Evolutionary conservation across 2,329 filamentous ascomycete genomes (phyloP).

Genomic region (Zymoseptoria brevis): DNA sequence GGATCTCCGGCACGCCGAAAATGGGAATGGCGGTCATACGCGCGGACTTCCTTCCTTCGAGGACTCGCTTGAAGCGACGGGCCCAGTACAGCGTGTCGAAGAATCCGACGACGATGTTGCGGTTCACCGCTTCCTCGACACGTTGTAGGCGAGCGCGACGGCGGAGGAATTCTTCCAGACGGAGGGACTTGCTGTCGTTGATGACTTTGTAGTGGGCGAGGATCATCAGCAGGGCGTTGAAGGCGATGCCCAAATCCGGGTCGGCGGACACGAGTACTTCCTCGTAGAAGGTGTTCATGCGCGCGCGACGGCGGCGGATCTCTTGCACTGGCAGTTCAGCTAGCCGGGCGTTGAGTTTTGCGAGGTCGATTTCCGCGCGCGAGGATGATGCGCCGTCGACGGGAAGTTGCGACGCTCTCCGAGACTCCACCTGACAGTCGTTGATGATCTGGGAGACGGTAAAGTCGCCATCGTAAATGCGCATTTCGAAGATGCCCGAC

Average conservation of each 20-base stretch:
- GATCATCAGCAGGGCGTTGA: conserved; percentile 88
- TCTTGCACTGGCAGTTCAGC: conserved; percentile 63
- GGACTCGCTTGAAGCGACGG: conserved; percentile 67
- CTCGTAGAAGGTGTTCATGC: conserved; percentile 93
- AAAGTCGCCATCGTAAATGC: conserved; percentile 86
- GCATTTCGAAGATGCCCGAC: conserved; percentile 93
- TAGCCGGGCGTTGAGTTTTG: conserved; percentile 66
- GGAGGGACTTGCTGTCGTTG: conserved; percentile 91
- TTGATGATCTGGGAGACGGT: conserved; percentile 82
- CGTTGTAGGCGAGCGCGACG: conserved; percentile 83
- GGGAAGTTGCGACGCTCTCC: conserved; percentile 44
- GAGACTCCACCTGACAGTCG: conserved; percentile 56
- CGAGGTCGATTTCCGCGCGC: conserved; percentile 55
- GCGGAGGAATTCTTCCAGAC: conserved; percentile 87
- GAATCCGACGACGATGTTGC: conserved; percentile 85
- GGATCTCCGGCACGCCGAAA: conserved; percentile 80
- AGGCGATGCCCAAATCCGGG: conserved; percentile 79
- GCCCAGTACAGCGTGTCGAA: conserved; percentile 92
- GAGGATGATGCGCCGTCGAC: conserved; percentile 30
- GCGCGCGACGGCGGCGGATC: conserved; percentile 65
- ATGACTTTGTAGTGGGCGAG: conserved; percentile 98
- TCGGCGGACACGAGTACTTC: conserved; percentile 93
- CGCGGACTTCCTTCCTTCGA: conserved; percentile 63
- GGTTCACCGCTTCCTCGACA: conserved; percentile 87
- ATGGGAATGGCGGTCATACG: conserved; percentile 73